Conservation (phyloP, 768 basidiomycete genomes). For the Sarcomyxa edulis region DNA sequence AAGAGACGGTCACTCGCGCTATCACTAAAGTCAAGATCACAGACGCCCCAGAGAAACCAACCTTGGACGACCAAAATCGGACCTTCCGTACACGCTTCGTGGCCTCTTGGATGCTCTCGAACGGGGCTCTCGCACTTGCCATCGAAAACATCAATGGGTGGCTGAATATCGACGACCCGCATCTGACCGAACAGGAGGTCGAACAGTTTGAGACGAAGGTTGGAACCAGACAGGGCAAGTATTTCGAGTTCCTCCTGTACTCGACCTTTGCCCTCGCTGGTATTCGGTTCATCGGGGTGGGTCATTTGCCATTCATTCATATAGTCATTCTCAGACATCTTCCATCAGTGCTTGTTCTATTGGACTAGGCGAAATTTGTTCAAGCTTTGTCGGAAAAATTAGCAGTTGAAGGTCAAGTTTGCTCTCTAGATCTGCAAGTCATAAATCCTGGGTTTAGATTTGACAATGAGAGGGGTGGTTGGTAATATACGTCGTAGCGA, state of each 20-base stretch:
- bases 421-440: no score
- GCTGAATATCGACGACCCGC: no score
- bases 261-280: slow-evolving; percentile 70
- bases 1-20: slow-evolving; percentile 86
- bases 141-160: slow-evolving; percentile 12
- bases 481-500: no score
- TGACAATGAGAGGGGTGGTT: no score
- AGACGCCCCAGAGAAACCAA: slow-evolving; percentile 72
- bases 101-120: slow-evolving; percentile 67
- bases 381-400: slow-evolving; percentile 75
- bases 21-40: slow-evolving; percentile 67
- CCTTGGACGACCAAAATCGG: slow-evolving; percentile 84
- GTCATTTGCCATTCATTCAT: slow-evolving; percentile 20
- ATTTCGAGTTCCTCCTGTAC: slow-evolving; percentile 77
- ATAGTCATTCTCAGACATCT: slow-evolving; percentile 1
- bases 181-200: no score
- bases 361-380: slow-evolving; percentile 82
- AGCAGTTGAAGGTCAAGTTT: no score
- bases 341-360: slow-evolving; percentile 68
- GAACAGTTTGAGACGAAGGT: slow-evolving; percentile 12
- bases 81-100: slow-evolving; percentile 91
- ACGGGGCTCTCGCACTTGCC: slow-evolving; percentile 12
- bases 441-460: no score
- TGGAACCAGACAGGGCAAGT: slow-evolving; percentile 29
- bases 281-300: slow-evolving; percentile 72